phyloP scores from a whole-genome alignment of 2,329 filamentous ascomycete genomes.

The Claviceps quebecensis region DNA sequence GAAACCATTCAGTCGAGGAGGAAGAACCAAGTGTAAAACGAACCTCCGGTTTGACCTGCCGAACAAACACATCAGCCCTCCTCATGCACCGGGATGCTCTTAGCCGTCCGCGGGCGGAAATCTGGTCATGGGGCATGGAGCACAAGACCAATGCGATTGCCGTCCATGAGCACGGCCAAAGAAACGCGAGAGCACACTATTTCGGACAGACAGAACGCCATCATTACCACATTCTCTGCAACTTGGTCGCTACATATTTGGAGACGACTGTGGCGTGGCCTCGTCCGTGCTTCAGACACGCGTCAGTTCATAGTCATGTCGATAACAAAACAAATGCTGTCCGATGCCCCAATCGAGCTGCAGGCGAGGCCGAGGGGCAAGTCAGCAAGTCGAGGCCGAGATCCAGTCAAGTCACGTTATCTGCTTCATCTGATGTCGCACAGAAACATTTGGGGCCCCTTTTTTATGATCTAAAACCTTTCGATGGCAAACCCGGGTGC shows the following conservation, averaged over 20 bases:
- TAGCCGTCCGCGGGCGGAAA: constrained; percentile 4
- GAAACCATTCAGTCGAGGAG: background rate
- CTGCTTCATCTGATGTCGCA: background rate
- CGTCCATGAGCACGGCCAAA: background rate
- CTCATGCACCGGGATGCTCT: constrained; percentile 1
- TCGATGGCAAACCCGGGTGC: background rate
- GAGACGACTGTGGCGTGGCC: background rate
- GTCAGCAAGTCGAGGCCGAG: too few relatives aligned
- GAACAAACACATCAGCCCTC: background rate
- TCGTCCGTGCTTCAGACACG: background rate
- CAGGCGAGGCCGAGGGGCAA: background rate
- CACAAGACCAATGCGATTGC: background rate
- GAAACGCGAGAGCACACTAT: background rate
- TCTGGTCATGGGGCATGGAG: background rate
- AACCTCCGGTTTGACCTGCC: background rate
- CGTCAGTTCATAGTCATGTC: background rate
- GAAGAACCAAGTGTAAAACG: background rate
- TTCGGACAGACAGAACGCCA: background rate
- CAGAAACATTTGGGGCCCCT: background rate
- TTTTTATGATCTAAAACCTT: background rate
- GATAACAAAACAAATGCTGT: background rate
- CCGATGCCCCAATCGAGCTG: background rate
- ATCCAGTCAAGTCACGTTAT: background rate
- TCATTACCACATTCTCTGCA: background rate
- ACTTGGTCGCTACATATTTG: background rate